Evolutionary conservation across 257 asterid species (phyloP), one percentile per base, ranked within the genome.

Genomic region (Solanum clarkiae): DNA sequence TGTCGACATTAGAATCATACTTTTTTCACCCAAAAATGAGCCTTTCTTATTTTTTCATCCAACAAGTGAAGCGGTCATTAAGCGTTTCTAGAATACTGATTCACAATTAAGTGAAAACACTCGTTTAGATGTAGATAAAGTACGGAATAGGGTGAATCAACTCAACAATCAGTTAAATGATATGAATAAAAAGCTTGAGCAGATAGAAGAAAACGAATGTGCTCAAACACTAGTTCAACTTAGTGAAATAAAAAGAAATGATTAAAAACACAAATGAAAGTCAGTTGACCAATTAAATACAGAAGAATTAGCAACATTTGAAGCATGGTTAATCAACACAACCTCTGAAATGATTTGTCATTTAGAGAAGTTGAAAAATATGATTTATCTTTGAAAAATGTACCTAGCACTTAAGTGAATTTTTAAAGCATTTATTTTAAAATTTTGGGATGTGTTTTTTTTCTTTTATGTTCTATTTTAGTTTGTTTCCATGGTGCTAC

Each of bases 41-140:
- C 89, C 91, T 45, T 89, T 80, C 74, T 89, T 91, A 32, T 91
- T 89, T 86, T 91, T 91, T 24, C 90, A 91, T n/a, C 92, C 93
- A 3, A 87, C 90, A 9, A 62, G 81, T 84, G 91, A 88, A 8
- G 69, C 88, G 2, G 77, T 89, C 4, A 0, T 55, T 15, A 8
- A 53, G 10, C 59, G 81, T 3, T 69, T 83, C 12, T 14, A 60
- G 16, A 44, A 47, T 12, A 18, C 80, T 3, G 11, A n/a, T 44
- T 10, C 4, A 45, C 56, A 20, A 71, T n/a, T 3, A 71, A 44
- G 11, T n/a, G 36, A 44, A 10, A 10, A 4, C 11, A 44, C 80
- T 44, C 36, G 36, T 0, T 10, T 11, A 20, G 55, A 10, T 40
- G 80, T 17, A 0, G 80, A n/a, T 42, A 17, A 42, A 40, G 18